Evolutionary conservation across 352 stramenopile species (phyloP).

Genomic region (Hyaloperonospora arabidopsidis): DNA sequence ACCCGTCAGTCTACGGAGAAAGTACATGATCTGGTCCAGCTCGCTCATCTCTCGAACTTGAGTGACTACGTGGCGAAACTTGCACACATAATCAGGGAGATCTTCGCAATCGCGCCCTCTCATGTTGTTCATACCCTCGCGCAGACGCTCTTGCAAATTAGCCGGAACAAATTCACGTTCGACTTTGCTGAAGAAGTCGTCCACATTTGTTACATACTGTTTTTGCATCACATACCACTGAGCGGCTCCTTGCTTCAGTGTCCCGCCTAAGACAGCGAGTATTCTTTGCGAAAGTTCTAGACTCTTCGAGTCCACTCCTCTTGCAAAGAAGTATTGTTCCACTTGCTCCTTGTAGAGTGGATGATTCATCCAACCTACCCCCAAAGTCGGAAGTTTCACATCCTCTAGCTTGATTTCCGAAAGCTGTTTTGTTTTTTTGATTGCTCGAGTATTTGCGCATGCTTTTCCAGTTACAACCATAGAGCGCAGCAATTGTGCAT

Average conservation of each 20-base stretch:
- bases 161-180: slow-evolving; percentile 5
- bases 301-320: slow-evolving; percentile 7
- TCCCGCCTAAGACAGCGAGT: slow-evolving; percentile 4
- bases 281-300: not conserved
- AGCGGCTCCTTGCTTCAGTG: slow-evolving; percentile 9
- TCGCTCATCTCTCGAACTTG: not conserved
- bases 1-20: not conserved
- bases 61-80: slow-evolving; percentile 7
- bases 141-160: slow-evolving; percentile 1
- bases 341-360: slow-evolving; percentile 6
- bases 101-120: slow-evolving; percentile 4
- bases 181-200: slow-evolving; percentile 8
- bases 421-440: not conserved
- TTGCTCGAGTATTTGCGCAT: no score
- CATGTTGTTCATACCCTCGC: not conserved
- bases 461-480: no score
- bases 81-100: not conserved
- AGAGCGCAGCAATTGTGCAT: no score
- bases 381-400: not conserved
- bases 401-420: not conserved
- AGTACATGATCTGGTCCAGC: slow-evolving; percentile 8
- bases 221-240: slow-evolving; percentile 14
- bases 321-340: slow-evolving; percentile 13
- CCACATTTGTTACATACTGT: not conserved
- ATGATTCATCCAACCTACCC: not conserved